Percentiles rank a stretch among this genome's conserved stretches.
These are phyloP conservation scores for Tuber melanosporum DNA, from an alignment of 495 filamentous ascomycete genomes.

Conservation along the genomic window DNA sequence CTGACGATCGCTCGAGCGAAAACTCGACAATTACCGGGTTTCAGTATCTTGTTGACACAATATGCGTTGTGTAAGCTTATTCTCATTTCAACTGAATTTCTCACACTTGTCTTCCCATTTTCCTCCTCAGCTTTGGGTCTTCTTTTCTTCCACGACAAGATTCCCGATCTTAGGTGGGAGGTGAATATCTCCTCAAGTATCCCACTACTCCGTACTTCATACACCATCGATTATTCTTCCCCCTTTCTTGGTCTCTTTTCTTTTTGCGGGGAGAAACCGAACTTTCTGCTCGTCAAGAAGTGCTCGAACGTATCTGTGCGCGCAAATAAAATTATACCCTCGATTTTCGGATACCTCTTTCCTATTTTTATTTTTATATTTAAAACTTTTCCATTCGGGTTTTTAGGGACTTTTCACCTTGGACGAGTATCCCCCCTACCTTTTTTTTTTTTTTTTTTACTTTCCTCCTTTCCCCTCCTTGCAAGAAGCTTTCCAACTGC, in stretches of 20 bases:
- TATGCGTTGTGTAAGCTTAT: conserved; percentile 34
- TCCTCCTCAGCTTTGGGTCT: background rate
- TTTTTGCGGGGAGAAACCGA: background rate
- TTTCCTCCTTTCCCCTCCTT: background rate
- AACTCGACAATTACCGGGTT: conserved; percentile 1
- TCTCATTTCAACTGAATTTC: background rate
- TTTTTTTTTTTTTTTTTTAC: background rate
- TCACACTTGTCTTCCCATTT: background rate
- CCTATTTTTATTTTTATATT: too few species aligned
- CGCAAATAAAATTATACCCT: background rate
- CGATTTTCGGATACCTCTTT: background rate
- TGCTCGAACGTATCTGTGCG: background rate
- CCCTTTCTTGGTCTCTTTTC: background rate
- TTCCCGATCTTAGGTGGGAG: background rate
- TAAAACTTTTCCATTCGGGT: too few species aligned
- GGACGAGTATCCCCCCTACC: background rate
- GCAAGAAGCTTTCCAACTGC: background rate
- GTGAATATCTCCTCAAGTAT: background rate
- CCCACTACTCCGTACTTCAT: background rate
- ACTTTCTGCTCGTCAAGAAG: background rate
- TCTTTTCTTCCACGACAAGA: background rate
- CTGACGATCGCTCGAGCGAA: conserved; percentile 3
- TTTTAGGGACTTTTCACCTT: background rate
- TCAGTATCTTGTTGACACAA: conserved; percentile 33
- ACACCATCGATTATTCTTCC: background rate